Percentiles rank a stretch among this genome's conserved stretches.
Conservation (phyloP, 2,329 filamentous ascomycete species). For the Aspergillus fumigatiaffinis region DNA sequence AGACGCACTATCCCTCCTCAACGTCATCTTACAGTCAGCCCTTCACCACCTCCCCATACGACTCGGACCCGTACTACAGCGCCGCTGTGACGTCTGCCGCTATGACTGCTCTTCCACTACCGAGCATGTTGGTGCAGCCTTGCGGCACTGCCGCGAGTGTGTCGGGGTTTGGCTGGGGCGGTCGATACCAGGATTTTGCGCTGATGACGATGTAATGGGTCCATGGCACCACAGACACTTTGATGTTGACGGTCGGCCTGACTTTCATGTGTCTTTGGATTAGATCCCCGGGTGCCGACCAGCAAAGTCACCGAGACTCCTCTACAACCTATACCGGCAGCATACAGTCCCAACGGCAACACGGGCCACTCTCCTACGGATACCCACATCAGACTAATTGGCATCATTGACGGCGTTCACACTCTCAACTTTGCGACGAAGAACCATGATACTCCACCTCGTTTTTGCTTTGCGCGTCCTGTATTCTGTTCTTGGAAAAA, state of each 20-base stretch:
- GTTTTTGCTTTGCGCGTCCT: constrained; percentile 29
- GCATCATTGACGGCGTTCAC: constrained; percentile 55
- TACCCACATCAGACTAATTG: constrained; percentile 41
- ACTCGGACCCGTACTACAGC: constrained; percentile 66
- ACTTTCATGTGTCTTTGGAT: constrained; percentile 21
- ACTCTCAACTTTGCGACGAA: constrained; percentile 43
- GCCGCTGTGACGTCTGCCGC: constrained; percentile 70
- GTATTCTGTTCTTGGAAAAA: constrained; percentile 34
- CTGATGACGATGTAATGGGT: constrained; percentile 66
- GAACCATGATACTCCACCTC: constrained; percentile 38
- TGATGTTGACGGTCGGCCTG: constrained; percentile 24
- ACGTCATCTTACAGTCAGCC: constrained; percentile 77
- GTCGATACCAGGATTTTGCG: constrained; percentile 77
- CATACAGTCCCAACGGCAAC: constrained; percentile 34
- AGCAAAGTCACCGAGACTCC: constrained; percentile 11
- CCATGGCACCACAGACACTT: constrained; percentile 29
- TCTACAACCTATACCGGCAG: constrained; percentile 36
- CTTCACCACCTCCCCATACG: constrained; percentile 65
- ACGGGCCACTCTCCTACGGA: constrained; percentile 35
- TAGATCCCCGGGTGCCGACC: constrained; percentile 18
- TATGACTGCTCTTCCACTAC: constrained; percentile 73
- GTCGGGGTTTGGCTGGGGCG: constrained; percentile 74
- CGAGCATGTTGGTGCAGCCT: constrained; percentile 78
- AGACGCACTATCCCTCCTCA: constrained; percentile 71
- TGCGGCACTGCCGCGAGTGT: constrained; percentile 77